Evolutionary conservation across 2,329 filamentous ascomycete species (phyloP).

Genomic region (Trichophyton mentagrophytes): DNA sequence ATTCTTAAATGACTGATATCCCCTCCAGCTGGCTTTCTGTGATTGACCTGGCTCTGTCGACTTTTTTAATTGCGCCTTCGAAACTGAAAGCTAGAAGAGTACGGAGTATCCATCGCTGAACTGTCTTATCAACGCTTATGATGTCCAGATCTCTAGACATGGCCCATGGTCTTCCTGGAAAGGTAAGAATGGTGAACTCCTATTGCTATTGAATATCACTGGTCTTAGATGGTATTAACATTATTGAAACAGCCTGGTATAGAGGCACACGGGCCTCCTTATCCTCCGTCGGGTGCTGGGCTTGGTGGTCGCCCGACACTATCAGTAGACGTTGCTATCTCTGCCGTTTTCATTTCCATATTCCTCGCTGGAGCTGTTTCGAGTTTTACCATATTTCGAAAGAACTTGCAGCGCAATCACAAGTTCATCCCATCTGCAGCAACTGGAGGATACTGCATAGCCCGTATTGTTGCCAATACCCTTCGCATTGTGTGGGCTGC

Average conservation of each 20-base stretch:
- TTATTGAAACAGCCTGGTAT: background rate
- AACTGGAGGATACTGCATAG: conserved; percentile 40
- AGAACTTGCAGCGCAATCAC: conserved; percentile 31
- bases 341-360: conserved; percentile 45
- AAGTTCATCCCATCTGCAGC: conserved; percentile 39
- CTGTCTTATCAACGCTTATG: background rate
- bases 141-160: background rate
- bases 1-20: background rate
- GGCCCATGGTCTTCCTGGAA: background rate
- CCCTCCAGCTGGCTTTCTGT: background rate
- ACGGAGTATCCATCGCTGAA: background rate
- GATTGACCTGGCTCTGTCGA: background rate
- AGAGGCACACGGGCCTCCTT: conserved; percentile 17
- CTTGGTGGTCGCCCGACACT: conserved; percentile 41
- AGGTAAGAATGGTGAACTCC: background rate
- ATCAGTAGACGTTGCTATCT: conserved; percentile 51
- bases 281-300: conserved; percentile 20
- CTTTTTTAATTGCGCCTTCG: background rate
- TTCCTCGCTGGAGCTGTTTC: conserved; percentile 32
- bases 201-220: background rate
- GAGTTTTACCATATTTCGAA: conserved; percentile 36
- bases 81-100: background rate
- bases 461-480: conserved; percentile 35
- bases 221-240: background rate
- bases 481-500: conserved; percentile 46